phyloP scores from a whole-genome alignment of 2,329 filamentous ascomycete species.

The Aspergillus sojae region DNA sequence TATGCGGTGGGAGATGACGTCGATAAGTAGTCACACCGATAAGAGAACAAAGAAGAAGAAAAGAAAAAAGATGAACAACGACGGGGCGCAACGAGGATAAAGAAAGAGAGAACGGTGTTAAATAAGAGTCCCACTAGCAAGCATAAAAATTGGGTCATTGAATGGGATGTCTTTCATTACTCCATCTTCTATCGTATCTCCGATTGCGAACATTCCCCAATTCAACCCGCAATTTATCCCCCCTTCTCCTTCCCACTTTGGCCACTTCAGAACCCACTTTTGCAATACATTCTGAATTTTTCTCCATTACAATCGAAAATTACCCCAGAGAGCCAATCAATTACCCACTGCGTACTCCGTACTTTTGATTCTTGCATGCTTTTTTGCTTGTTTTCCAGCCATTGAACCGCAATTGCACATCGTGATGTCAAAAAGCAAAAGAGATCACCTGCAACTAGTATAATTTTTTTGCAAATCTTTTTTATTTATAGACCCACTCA shows the following conservation, averaged over 20 bases:
- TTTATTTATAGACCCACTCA: background rate
- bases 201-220: background rate
- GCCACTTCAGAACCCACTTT: background rate
- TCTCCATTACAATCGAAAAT: background rate
- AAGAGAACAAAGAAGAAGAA: background rate
- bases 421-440: constrained; percentile 7
- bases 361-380: background rate
- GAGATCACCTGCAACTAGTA: background rate
- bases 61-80: background rate
- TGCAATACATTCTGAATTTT: background rate
- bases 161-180: background rate
- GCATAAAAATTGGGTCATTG: background rate
- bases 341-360: background rate
- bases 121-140: background rate
- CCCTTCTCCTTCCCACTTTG: background rate
- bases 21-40: constrained; percentile 11
- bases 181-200: background rate
- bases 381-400: background rate
- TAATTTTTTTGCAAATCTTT: background rate
- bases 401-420: background rate
- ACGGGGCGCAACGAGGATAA: background rate
- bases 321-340: background rate
- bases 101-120: background rate
- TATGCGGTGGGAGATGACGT: constrained; percentile 4
- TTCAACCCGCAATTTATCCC: background rate